Conservation (phyloP, 73 alveolate species). For the Tetrahymena malaccensis region DNA sequence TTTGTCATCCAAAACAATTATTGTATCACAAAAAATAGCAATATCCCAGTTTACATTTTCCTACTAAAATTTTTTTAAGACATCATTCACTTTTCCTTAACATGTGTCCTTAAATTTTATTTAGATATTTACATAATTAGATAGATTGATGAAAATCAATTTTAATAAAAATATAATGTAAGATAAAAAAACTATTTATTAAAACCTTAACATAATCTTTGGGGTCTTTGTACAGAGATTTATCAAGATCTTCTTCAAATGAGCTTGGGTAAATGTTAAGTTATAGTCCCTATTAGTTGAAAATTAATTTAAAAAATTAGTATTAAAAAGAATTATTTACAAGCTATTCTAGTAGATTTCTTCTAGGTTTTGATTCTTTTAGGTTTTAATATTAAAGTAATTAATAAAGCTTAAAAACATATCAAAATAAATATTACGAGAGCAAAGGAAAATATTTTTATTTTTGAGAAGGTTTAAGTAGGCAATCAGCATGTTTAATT, state of each 20-base stretch:
- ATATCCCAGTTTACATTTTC: background rate
- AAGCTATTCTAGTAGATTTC: background rate
- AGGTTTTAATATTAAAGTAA: too few relatives aligned
- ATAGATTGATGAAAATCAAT: too few relatives aligned
- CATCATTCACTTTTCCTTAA: background rate
- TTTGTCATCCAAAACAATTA: background rate
- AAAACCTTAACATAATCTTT: background rate
- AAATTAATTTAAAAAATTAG: background rate
- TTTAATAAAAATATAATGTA: too few relatives aligned
- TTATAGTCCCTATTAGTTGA: background rate
- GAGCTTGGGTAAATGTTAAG: background rate
- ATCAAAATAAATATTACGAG: background rate
- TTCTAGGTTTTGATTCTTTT: background rate
- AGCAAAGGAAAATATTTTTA: background rate
- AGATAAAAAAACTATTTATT: background rate
- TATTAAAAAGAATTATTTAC: background rate
- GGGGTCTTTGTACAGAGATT: background rate
- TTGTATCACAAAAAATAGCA: background rate
- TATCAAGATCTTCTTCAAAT: background rate
- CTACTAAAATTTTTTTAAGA: background rate
- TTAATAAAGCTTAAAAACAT: background rate
- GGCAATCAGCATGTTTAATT: background rate
- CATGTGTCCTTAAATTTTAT: background rate
- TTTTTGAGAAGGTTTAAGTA: background rate
- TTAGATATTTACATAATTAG: background rate